These are phyloP conservation scores for Ceratobasidium sp. DNA, from an alignment of 1,284 basidiomycete species.

Conservation along the genomic window DNA sequence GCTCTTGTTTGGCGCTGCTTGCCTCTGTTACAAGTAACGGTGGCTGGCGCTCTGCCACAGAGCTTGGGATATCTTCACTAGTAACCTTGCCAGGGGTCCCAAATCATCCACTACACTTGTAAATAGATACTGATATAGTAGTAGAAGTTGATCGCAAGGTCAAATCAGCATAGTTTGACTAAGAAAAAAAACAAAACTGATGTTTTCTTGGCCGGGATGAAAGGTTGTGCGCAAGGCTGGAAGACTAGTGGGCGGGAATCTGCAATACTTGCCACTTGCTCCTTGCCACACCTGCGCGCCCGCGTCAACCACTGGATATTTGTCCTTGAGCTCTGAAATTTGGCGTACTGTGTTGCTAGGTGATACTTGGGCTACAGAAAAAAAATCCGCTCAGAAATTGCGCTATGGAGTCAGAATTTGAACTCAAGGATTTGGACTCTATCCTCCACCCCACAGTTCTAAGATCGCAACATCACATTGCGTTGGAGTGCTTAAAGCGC, in stretches of 20 bases:
- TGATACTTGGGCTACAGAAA: background rate
- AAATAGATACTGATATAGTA: background rate
- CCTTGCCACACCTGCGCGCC: no score
- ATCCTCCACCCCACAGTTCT: no score
- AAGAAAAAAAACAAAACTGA: background rate
- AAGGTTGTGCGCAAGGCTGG: background rate
- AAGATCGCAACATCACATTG: no score
- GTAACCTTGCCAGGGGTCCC: slow-evolving; percentile 5
- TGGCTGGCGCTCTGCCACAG: slow-evolving; percentile 2
- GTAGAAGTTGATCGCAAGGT: background rate
- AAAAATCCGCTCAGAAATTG: background rate
- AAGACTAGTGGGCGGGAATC: background rate
- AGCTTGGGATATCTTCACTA: slow-evolving; percentile 1
- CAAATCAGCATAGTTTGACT: background rate
- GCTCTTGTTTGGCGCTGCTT: background rate
- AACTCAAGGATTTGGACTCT: background rate
- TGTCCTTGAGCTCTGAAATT: background rate
- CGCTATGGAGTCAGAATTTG: background rate
- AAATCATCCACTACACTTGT: background rate
- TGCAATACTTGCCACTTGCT: no score
- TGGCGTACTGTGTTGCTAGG: background rate
- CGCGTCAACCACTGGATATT: background rate
- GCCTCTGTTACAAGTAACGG: slow-evolving; percentile 9
- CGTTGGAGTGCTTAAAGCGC: no score
- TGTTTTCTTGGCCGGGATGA: background rate